phyloP scores from a whole-genome alignment of 129 eudicot genomes.

The Apium graveolens region DNA sequence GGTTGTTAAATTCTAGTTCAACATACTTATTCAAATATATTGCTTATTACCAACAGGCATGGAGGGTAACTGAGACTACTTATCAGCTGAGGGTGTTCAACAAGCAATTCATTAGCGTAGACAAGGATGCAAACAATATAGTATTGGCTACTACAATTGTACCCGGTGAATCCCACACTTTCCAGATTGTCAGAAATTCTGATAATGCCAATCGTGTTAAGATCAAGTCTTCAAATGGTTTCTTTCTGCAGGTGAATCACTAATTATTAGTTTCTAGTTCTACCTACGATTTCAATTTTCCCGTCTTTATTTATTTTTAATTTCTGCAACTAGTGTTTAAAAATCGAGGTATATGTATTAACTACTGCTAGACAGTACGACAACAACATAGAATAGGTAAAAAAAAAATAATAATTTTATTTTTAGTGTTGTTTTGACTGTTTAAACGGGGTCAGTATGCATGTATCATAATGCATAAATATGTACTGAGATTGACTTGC shows the following conservation, averaged over 20 bases:
- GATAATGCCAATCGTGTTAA: constrained; percentile 34
- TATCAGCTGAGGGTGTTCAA: constrained; percentile 49
- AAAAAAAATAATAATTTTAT: not conserved
- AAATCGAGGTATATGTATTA: not conserved
- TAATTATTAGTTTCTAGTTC: too few relatives aligned
- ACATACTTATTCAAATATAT: not conserved
- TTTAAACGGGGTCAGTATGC: not conserved
- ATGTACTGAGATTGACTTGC: not conserved
- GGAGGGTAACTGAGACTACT: constrained; percentile 51
- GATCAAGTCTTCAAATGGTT: constrained; percentile 57
- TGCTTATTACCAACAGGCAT: constrained; percentile 23
- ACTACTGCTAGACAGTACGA: not conserved
- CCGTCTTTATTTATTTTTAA: not conserved
- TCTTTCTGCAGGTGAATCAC: constrained; percentile 49
- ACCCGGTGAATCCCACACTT: constrained; percentile 35
- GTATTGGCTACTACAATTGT: constrained; percentile 30
- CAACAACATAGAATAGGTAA: not conserved
- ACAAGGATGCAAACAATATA: constrained; percentile 16
- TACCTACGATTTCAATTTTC: too few relatives aligned
- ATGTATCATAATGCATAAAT: not conserved
- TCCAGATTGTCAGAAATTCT: constrained; percentile 38
- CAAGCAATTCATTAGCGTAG: constrained; percentile 51
- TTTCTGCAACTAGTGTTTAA: too few relatives aligned
- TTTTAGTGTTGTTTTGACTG: not conserved
- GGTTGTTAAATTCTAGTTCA: too few relatives aligned